These are phyloP conservation scores for Elsinoe ampelina DNA, from an alignment of 2,329 filamentous ascomycete genomes.

Conservation along the genomic window DNA sequence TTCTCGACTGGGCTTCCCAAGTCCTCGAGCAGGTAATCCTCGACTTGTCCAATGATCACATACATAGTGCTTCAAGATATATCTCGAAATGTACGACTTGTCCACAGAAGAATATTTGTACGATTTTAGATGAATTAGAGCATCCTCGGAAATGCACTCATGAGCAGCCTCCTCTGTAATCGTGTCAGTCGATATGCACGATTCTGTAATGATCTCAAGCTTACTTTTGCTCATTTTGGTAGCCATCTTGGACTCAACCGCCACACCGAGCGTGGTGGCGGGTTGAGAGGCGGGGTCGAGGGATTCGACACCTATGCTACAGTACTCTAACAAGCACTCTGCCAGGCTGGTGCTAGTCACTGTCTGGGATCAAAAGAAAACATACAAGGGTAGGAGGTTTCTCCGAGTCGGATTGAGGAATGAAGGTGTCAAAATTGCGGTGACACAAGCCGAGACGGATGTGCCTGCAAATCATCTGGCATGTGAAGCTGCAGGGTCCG, in stretches of 20 bases:
- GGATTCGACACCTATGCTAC: neutral
- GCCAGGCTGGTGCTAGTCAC: too few relatives aligned
- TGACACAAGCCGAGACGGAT: constrained; percentile 11
- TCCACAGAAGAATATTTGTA: constrained; percentile 98
- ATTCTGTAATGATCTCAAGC: too few relatives aligned
- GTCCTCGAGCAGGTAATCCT: neutral
- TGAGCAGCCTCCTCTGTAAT: constrained; percentile 54
- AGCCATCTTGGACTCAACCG: neutral
- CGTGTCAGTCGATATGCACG: neutral
- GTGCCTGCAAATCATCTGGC: constrained; percentile 6
- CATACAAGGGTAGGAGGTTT: neutral
- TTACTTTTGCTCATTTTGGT: constrained; percentile 11
- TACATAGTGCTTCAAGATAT: constrained; percentile 94
- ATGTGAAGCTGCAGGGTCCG: constrained; percentile 4
- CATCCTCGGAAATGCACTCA: constrained; percentile 73
- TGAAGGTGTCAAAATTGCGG: neutral
- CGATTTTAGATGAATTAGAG: constrained; percentile 77
- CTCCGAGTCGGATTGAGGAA: too few relatives aligned
- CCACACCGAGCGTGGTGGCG: neutral
- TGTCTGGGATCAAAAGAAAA: too few relatives aligned
- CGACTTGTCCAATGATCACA: constrained; percentile 24
- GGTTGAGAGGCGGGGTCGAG: neutral
- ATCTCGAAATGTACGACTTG: constrained; percentile 85
- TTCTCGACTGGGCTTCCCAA: neutral
- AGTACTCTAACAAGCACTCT: constrained; percentile 1